A percentile compares a stretch with the other conserved stretches of the same genome.
These are phyloP conservation scores for Gastrolobium villosum DNA, from an alignment of 306 rosid species.

Conservation along the genomic window DNA sequence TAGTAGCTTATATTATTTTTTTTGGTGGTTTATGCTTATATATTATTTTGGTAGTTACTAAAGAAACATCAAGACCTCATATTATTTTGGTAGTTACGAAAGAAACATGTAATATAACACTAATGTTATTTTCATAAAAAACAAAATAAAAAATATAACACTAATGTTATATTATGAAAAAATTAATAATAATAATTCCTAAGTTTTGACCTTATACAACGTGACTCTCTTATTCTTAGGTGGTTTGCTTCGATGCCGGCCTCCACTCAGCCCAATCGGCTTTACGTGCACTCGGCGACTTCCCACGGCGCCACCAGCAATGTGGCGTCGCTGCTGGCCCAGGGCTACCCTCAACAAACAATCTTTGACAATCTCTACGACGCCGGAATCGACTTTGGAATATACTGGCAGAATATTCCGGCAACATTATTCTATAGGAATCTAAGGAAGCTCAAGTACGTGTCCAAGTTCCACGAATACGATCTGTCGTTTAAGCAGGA, in stretches of 20 bases:
- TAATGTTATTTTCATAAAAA: too few species aligned
- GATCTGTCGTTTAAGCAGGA: conserved; percentile 61
- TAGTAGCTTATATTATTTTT: too few species aligned
- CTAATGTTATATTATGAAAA: too few species aligned
- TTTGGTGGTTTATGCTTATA: too few species aligned
- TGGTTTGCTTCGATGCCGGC: conserved; percentile 92
- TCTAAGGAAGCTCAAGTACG: conserved; percentile 73
- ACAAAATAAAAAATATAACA: too few species aligned
- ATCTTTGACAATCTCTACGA: conserved; percentile 71
- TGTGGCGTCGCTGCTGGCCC: conserved; percentile 55
- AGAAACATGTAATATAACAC: too few species aligned
- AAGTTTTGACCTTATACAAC: background rate
- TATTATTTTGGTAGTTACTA: too few species aligned
- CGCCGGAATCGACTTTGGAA: conserved; percentile 74
- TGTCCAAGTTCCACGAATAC: conserved; percentile 60
- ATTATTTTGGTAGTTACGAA: too few species aligned
- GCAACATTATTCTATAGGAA: conserved; percentile 76
- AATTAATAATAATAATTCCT: too few species aligned
- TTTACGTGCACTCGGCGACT: conserved; percentile 84
- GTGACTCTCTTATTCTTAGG: conserved; percentile 48
- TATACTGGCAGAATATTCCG: conserved; percentile 82
- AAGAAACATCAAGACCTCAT: too few species aligned
- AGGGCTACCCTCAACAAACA: conserved; percentile 83
- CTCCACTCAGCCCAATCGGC: conserved; percentile 90
- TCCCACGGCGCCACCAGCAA: conserved; percentile 88